Evolutionary conservation across 352 stramenopile species (phyloP).

Genomic region (Phytophthora tentaculata): DNA sequence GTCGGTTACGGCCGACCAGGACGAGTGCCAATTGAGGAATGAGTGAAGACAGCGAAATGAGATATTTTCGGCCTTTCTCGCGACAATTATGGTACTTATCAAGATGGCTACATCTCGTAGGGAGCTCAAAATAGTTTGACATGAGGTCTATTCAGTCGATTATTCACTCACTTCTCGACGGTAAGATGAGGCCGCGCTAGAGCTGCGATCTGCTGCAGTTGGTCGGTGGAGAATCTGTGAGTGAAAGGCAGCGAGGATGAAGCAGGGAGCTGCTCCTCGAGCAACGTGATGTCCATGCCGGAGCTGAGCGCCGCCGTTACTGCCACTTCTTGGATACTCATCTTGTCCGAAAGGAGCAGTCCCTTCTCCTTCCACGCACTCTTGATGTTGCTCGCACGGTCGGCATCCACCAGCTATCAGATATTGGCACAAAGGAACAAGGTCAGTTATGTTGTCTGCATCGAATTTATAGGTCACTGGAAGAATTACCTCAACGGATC

Average conservation of each 20-base stretch:
- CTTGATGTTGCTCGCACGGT: slow-evolving; percentile 51
- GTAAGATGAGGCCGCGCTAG: slow-evolving; percentile 45
- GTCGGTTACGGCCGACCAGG: slow-evolving; percentile 20
- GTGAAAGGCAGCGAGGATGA: slow-evolving; percentile 44
- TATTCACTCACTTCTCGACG: slow-evolving; percentile 40
- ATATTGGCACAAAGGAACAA: slow-evolving; percentile 9
- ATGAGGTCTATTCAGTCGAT: slow-evolving; percentile 10
- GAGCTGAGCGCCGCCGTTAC: slow-evolving; percentile 58
- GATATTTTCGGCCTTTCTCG: slow-evolving; percentile 38
- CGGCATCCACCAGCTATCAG: slow-evolving; percentile 55
- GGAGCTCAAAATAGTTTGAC: slow-evolving; percentile 5
- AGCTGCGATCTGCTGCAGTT: slow-evolving; percentile 47
- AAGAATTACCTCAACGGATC: slow-evolving; percentile 73
- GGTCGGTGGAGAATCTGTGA: slow-evolving; percentile 38
- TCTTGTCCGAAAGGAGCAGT: slow-evolving; percentile 34
- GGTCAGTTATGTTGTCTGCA: slow-evolving; percentile 6
- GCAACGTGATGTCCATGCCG: slow-evolving; percentile 64
- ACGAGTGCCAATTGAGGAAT: slow-evolving; percentile 24
- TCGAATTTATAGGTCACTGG: background rate
- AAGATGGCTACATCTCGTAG: slow-evolving; percentile 23
- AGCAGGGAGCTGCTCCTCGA: slow-evolving; percentile 64
- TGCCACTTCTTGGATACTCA: slow-evolving; percentile 57
- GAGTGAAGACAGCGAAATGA: slow-evolving; percentile 23
- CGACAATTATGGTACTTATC: slow-evolving; percentile 9
- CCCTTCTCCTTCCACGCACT: slow-evolving; percentile 38